Conservation (phyloP, 306 rosid genomes). For the Carpinus viminea region DNA sequence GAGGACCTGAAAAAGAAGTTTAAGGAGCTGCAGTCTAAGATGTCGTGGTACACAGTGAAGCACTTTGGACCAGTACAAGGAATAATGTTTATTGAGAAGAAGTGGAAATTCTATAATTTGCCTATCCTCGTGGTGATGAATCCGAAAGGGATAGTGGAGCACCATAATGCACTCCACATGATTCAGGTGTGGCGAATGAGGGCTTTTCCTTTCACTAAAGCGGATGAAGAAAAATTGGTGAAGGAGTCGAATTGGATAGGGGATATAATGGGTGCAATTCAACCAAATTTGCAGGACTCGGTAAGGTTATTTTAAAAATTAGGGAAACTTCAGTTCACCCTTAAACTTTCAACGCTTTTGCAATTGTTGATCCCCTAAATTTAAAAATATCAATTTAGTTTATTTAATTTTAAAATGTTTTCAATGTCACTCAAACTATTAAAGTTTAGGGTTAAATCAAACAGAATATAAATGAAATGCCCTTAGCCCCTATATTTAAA, state of each 20-base stretch:
- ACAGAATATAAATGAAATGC: too few relatives aligned
- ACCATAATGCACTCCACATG: constrained; percentile 49
- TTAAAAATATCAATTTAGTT: too few relatives aligned
- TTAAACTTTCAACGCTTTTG: too few relatives aligned
- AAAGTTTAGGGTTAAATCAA: too few relatives aligned
- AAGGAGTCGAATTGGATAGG: not conserved
- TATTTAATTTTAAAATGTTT: too few relatives aligned
- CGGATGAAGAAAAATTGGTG: constrained; percentile 4
- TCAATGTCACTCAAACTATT: too few relatives aligned
- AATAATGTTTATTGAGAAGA: constrained; percentile 41
- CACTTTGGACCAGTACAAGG: constrained; percentile 31
- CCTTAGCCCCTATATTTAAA: too few relatives aligned
- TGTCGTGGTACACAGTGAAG: constrained; percentile 48
- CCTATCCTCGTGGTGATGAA: constrained; percentile 38
- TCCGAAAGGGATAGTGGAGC: constrained; percentile 44
- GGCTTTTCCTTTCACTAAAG: constrained; percentile 42
- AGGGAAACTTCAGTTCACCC: too few relatives aligned
- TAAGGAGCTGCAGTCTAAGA: constrained; percentile 32
- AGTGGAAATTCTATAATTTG: constrained; percentile 43
- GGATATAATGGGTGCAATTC: not conserved
- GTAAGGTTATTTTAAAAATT: too few relatives aligned
- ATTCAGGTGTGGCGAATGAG: constrained; percentile 48
- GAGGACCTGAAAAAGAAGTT: constrained; percentile 33
- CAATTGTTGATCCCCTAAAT: too few relatives aligned
- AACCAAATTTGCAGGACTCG: too few relatives aligned